Conservation (phyloP, 331 rosid species). For the Acacia pycnantha region DNA sequence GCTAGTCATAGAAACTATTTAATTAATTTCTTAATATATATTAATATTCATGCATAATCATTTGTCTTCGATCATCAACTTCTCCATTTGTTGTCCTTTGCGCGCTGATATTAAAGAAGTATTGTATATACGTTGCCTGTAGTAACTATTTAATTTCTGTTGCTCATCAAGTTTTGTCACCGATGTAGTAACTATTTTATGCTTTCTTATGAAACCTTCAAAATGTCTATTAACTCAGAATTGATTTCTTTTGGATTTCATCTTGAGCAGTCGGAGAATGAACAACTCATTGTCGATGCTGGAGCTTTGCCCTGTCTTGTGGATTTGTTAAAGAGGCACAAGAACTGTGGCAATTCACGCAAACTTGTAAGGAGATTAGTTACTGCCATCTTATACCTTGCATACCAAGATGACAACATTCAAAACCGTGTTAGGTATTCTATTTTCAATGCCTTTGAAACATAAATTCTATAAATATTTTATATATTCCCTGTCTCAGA, state of each 20-base stretch:
- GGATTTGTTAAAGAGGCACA: conserved; percentile 57
- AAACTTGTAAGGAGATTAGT: conserved; percentile 68
- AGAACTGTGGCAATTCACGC: conserved; percentile 32
- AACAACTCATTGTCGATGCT: conserved; percentile 63
- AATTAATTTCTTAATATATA: no score
- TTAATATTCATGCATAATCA: no score
- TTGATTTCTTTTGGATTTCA: neutral
- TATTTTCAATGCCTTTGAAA: neutral
- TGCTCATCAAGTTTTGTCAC: no score
- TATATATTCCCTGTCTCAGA: neutral
- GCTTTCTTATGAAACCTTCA: neutral
- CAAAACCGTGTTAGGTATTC: conserved; percentile 81
- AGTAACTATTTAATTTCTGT: no score
- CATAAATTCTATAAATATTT: neutral
- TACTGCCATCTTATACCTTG: conserved; percentile 76
- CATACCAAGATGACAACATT: conserved; percentile 67
- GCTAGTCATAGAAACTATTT: neutral
- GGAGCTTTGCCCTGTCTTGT: conserved; percentile 75
- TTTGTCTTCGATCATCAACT: neutral
- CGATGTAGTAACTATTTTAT: no score
- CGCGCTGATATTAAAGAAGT: neutral
- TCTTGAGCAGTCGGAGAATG: conserved; percentile 77
- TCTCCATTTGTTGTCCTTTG: neutral
- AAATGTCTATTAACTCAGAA: neutral
- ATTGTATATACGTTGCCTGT: neutral